phyloP scores from a whole-genome alignment of 371 early-diverging fungal species.

The Mortierella sp. region DNA sequence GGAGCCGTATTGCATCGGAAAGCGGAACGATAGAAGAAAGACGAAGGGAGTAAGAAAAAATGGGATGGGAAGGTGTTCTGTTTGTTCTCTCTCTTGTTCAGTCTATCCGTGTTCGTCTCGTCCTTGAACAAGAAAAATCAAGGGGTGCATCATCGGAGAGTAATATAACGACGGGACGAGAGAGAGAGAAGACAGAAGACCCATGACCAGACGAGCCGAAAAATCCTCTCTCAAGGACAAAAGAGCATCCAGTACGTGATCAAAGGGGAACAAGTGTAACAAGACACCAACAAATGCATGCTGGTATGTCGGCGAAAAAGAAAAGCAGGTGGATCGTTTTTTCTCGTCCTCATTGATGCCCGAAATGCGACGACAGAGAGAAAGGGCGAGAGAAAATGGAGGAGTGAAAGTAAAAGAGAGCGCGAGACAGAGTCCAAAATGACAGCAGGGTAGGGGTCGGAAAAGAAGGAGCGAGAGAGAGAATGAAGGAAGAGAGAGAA shows the following conservation, averaged over 20 bases:
- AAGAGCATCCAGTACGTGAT: not conserved
- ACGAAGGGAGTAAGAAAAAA: not conserved
- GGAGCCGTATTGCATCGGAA: slow-evolving; percentile 2
- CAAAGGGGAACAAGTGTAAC: not conserved
- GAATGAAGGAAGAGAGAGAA: not conserved
- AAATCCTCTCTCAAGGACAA: not conserved
- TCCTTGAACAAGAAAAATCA: not conserved
- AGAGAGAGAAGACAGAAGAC: not conserved
- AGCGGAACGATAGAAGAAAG: not conserved
- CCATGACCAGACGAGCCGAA: too few relatives aligned
- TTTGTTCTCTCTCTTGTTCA: not conserved
- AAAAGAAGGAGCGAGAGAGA: not conserved
- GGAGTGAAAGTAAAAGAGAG: too few relatives aligned
- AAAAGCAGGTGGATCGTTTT: slow-evolving; percentile 1
- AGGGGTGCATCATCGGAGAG: slow-evolving; percentile 7
- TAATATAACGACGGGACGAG: not conserved
- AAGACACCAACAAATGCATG: not conserved
- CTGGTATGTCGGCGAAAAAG: not conserved
- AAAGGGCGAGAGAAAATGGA: not conserved
- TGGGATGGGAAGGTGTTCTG: not conserved
- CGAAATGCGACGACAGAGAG: not conserved
- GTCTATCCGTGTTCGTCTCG: not conserved
- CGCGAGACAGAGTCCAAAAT: not conserved
- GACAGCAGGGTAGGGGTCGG: not conserved
- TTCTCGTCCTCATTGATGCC: not conserved